Base-by-base conservation (phyloP, 176 grass and related monocot species). In the Rhipidocladum racemiflorum region DNA sequence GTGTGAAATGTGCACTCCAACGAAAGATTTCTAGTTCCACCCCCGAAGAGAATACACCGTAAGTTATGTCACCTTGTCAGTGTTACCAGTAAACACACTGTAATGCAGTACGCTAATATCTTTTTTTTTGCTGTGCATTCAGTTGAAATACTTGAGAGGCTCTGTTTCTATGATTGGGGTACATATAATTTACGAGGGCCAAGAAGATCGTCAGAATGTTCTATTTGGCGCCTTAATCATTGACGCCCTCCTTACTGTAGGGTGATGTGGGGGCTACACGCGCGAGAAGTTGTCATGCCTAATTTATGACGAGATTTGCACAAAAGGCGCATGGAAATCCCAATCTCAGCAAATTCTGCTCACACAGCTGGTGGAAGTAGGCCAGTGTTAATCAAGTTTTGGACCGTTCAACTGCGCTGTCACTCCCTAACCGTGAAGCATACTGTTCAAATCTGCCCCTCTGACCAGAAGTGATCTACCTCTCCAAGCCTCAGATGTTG, bases 151-250 rank as follows among this genome's bases (percentile, higher is more conserved):
- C 21, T 8, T 15, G 21, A 65, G 45, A n/a, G 3, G 12, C 13
- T 54, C 13, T 54, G 3, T 83, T 29, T 74, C 11, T 30, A 51
- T 70, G 30, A n/a, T 40, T 64, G 24, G 7, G 13, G 16, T 13
- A 14, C 18, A 42, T 32, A 40, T 8, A 51, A 17, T 18, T 35
- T 46, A 43, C 8, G 49, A 75, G 34, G 76, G 38, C 42, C 20
- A 74, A 46, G 34, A 7, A 67, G 46, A 86, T 56, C 24, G 28
- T 14, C 25, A 44, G 56, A 89, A 89, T 12, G 64, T 89, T 89
- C 83, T 46, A 57, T 75, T 0, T 8, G 55, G 1, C 43, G 55
- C n/a, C 51, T 53, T 69, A 59, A 89, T 85, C 65, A 85, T 89
- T 77, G 35, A 46, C 34, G 59, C 3, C 28, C 30, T 20, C 17